Evolutionary conservation across 495 filamentous ascomycete genomes (phyloP), one percentile per base, ranked within the genome.

Genomic region (Podospora appendiculata): DNA sequence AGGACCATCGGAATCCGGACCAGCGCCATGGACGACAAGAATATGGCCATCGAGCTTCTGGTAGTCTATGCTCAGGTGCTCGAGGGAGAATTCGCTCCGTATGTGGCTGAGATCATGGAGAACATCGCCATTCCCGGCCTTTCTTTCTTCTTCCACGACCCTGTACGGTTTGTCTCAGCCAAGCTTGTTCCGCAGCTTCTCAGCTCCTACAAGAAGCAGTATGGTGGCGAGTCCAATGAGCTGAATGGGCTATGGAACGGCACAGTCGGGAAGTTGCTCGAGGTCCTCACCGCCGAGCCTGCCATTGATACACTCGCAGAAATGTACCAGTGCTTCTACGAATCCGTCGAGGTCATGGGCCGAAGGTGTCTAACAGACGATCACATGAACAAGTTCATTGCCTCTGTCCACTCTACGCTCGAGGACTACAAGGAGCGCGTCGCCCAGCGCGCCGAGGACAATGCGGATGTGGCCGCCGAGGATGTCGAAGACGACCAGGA

Each of bases 271-370:
- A 95, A 95, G 70, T 76, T 99, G 41, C 82, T 97, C 32, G 94
- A 96, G 65, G 91, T 96, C 3, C 78, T 99, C n/a, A 88, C 81
- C 52, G 88, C 89, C 0, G 94, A 99, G 70, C 92, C 94, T 8
- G 90, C 90, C 0, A 88, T 99, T 43, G 94, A 99, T 58, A 95
- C 92, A 0, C 80, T 99, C 16, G 92, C 94, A 10, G 94, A 97
- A 72, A 95, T 99, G 89, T 99, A 96, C 66, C 92, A 97, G 69
- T 97, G 93, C 78, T 97, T 97, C 76, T 99, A 99, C 68, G 94
- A 99, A 68, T 95, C 88, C 7, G 88, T 99, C 14, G 93, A 96
- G 70, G 89, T 96, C 7, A 81, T 96, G 53, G 92, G 90, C 51
- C 85, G 86, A 69, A 79, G 86, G 58, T 90, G 84, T 62, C 78